Percentiles rank a stretch among this genome's conserved stretches.
These are phyloP conservation scores for Exserohilum turcica DNA, from an alignment of 2,329 filamentous ascomycete species.

Conservation along the genomic window DNA sequence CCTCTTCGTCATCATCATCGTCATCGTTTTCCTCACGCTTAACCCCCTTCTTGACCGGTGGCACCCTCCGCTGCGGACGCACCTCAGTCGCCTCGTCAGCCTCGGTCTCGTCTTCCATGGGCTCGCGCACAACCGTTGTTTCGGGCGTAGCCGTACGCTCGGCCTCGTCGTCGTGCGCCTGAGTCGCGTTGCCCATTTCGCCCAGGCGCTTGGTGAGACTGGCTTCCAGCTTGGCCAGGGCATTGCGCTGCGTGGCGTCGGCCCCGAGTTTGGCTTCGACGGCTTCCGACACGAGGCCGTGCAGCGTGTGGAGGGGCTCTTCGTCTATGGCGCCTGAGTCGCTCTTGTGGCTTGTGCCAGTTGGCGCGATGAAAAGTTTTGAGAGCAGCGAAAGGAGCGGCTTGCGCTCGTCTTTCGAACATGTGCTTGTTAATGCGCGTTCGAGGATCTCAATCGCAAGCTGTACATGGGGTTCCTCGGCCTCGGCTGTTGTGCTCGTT, in stretches of 20 bases:
- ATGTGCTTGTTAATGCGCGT: constrained; percentile 67
- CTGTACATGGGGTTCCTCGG: constrained; percentile 79
- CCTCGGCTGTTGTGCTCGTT: constrained; percentile 61
- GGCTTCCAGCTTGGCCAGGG: constrained; percentile 59
- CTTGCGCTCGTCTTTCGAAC: constrained; percentile 83
- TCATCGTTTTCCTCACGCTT: constrained; percentile 13
- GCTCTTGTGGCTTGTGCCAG: constrained; percentile 44
- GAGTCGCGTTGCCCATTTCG: constrained; percentile 32
- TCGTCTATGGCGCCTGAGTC: constrained; percentile 24
- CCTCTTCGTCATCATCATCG: constrained; percentile 27
- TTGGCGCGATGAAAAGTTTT: constrained; percentile 78
- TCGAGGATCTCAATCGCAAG: constrained; percentile 80
- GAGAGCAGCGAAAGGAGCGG: constrained; percentile 66
- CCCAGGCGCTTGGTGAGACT: constrained; percentile 59
- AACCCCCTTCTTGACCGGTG: background rate
- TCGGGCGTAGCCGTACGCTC: constrained; percentile 18
- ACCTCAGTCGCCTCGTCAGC: constrained; percentile 22
- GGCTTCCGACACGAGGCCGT: constrained; percentile 54
- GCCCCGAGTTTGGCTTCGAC: constrained; percentile 57
- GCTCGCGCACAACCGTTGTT: constrained; percentile 19
- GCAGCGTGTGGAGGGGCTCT: constrained; percentile 37
- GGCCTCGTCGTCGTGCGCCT: constrained; percentile 10
- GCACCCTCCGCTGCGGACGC: constrained; percentile 21
- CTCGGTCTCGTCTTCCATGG: constrained; percentile 13
- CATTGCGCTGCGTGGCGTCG: constrained; percentile 59